Evolutionary conservation across 441 rosid genomes (phyloP).

Genomic region (Kokia cookei): DNA sequence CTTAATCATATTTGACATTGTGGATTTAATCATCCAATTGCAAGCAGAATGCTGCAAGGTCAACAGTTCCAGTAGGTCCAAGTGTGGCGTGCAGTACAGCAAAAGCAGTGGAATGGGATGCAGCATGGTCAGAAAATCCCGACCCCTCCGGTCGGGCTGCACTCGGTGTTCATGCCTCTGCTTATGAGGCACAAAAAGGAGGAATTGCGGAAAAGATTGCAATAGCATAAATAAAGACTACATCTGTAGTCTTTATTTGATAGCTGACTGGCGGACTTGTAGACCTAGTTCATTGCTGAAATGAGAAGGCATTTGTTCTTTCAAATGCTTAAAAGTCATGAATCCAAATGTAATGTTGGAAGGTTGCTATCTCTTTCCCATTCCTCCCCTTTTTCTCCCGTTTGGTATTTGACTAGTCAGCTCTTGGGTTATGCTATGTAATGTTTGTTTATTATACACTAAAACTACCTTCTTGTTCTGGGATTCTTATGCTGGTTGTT

Average conservation of each 20-base stretch:
- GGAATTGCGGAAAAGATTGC: conserved; percentile 23
- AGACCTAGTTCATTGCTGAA: not conserved
- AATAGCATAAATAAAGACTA: not conserved
- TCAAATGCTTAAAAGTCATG: not conserved
- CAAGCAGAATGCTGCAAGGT: conserved; percentile 82
- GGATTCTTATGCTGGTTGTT: not conserved
- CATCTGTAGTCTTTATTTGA: not conserved
- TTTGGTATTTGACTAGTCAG: not conserved
- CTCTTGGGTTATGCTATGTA: not conserved
- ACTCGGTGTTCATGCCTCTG: conserved; percentile 81
- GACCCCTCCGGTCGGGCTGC: conserved; percentile 99
- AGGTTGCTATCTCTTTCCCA: not conserved
- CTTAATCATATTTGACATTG: not conserved
- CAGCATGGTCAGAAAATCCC: conserved; percentile 79
- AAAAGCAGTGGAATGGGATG: conserved; percentile 98
- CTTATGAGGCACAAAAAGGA: conserved; percentile 38
- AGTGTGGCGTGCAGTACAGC: conserved; percentile 97
- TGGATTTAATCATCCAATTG: conserved; percentile 12
- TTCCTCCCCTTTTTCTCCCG: not conserved
- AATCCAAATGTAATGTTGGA: not conserved
- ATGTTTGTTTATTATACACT: not conserved
- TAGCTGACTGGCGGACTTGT: not conserved
- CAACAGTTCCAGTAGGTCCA: conserved; percentile 97
- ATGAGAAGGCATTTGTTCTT: not conserved
- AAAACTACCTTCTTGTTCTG: not conserved